A percentile compares a stretch with the other conserved stretches of the same genome.
Conservation (phyloP, 768 basidiomycete genomes). For the Sporobolomyces phaffii region DNA sequence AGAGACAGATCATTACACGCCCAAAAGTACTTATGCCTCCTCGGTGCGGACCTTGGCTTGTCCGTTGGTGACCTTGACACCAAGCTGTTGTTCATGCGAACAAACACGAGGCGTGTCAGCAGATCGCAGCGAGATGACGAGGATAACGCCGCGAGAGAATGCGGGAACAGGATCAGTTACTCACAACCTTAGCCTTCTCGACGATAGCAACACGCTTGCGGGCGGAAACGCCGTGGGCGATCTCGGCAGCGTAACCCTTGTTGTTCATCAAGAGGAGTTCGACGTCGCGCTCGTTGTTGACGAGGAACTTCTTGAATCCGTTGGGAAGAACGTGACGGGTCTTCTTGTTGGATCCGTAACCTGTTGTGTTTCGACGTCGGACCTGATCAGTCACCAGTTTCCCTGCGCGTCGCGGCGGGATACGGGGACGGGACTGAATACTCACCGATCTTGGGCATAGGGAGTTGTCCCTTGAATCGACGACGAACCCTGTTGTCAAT, state of each 20-base stretch:
- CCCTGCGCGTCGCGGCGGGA: too few relatives aligned
- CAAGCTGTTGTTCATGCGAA: constrained; percentile 50
- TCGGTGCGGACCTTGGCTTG: constrained; percentile 89
- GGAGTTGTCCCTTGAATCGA: constrained; percentile 41
- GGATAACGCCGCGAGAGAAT: background rate
- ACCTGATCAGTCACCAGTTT: too few relatives aligned
- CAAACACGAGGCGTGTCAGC: background rate
- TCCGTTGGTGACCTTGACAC: constrained; percentile 90
- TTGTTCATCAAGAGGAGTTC: constrained; percentile 52
- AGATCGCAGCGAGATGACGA: background rate
- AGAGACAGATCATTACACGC: too few relatives aligned
- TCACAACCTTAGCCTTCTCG: constrained; percentile 63
- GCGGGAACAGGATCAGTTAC: background rate
- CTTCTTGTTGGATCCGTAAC: constrained; percentile 86
- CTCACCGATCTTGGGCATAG: constrained; percentile 36
- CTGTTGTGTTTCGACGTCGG: background rate
- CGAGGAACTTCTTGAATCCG: constrained; percentile 90
- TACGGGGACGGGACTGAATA: background rate
- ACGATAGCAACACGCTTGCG: constrained; percentile 87
- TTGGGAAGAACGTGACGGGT: constrained; percentile 93
- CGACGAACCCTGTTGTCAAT: constrained; percentile 85
- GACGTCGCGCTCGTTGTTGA: constrained; percentile 86
- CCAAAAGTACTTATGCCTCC: constrained; percentile 53
- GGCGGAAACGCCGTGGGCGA: constrained; percentile 92
- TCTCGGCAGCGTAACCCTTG: constrained; percentile 73